Evolutionary conservation across 306 rosid species (phyloP), one percentile per base, ranked within the genome.

Genomic region (Quercus mongolica): DNA sequence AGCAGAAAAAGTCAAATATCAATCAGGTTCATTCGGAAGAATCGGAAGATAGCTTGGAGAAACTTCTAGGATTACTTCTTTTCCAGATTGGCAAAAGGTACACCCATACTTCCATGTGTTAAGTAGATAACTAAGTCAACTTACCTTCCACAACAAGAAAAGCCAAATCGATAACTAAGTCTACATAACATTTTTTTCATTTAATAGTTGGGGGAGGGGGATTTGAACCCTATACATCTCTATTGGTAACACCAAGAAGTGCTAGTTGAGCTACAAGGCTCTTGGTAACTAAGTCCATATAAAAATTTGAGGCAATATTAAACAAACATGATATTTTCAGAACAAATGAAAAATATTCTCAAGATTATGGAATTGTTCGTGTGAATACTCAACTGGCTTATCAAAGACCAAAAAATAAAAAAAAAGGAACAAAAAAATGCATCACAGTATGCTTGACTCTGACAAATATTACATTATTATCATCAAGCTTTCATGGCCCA

Each of bases 1-100:
- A 65, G 49, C 49, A 65, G 71, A 41, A 65, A 65, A 65, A 65
- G 71, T 65, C 23, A 65, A 30, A 65, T 21, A 64, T 64, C 71
- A 64, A 64, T 17, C 31, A 26, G 20, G 71, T n/a, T 18, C 71
- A 65, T 7, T 3, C n/a, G 3, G 11, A 41, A 2, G 46, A 8
- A 41, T 41, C 1, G 0, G 18, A 6, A 6, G 18, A 65, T 31
- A 10, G 23, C 13, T 65, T 31, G 13, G 15, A 31, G 71, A 28
- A 31, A 13, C 19, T 31, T 65, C 49, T 31, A 17, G 71, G 20
- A 65, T 30, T 20, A 65, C 46, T 65, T 33, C 25, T 20, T 17
- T 65, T 15, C 51, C 51, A 3, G 51, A 65, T 65, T 65, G 13
- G 51, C 6, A 65, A 65, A 65, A 65, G 18, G 71, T 31, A 65